A percentile compares a stretch with the other conserved stretches of the same genome.
Conservation (phyloP, 2,329 filamentous ascomycete genomes). For the Helminthosporium solani region DNA sequence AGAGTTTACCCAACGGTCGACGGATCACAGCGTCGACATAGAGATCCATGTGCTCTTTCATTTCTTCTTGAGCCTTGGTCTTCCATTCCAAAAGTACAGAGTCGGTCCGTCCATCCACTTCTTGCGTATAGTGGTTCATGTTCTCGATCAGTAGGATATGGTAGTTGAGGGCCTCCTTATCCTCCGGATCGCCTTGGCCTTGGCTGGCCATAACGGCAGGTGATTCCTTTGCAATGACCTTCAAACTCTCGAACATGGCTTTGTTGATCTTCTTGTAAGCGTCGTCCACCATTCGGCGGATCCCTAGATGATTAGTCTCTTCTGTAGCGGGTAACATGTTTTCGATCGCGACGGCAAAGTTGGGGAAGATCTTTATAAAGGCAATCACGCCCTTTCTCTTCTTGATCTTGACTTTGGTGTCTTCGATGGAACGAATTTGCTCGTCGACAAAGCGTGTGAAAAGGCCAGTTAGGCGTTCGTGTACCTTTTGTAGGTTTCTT, state of each 20-base stretch:
- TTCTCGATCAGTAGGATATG: constrained; percentile 98
- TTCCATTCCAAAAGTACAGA: constrained; percentile 82
- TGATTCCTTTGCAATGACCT: constrained; percentile 81
- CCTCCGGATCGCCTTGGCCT: constrained; percentile 66
- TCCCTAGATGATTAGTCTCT: constrained; percentile 60
- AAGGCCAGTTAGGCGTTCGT: constrained; percentile 69
- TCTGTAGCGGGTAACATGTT: constrained; percentile 66
- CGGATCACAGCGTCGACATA: constrained; percentile 89
- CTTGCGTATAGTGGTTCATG: constrained; percentile 96
- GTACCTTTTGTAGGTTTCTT: constrained; percentile 74
- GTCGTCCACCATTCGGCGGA: constrained; percentile 77
- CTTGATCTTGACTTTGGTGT: constrained; percentile 98
- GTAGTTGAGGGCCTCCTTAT: constrained; percentile 96
- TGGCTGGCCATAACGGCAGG: constrained; percentile 56
- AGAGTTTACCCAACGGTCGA: constrained; percentile 81
- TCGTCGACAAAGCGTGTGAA: constrained; percentile 92
- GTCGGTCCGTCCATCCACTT: constrained; percentile 74
- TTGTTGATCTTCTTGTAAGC: constrained; percentile 88
- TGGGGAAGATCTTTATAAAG: constrained; percentile 91
- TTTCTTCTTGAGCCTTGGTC: constrained; percentile 72
- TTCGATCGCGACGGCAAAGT: constrained; percentile 80
- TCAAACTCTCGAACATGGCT: constrained; percentile 95
- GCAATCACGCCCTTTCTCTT: constrained; percentile 96
- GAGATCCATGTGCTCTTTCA: constrained; percentile 80
- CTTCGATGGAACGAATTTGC: constrained; percentile 92